A percentile compares a stretch with the other conserved stretches of the same genome.
Conservation (phyloP, 768 basidiomycete genomes). For the Auricularia cornea region DNA sequence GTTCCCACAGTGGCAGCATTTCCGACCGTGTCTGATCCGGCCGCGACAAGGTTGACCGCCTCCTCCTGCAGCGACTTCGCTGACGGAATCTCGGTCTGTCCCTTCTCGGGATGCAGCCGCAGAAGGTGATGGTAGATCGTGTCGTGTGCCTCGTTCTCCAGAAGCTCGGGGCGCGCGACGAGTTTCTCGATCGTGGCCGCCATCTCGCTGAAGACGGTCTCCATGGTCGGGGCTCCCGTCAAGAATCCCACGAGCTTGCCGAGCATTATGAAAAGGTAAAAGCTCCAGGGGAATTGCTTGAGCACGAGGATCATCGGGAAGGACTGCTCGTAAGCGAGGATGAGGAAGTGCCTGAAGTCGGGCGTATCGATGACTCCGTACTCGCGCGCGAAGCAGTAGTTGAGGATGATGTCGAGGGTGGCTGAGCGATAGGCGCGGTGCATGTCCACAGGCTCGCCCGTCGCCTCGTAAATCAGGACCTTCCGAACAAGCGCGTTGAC, state of each 20-base stretch:
- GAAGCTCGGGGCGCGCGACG: conserved; percentile 15
- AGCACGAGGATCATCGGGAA: not conserved
- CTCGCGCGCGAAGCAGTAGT: conserved; percentile 30
- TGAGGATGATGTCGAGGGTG: conserved; percentile 33
- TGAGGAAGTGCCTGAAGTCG: conserved; percentile 25
- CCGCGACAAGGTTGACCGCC: conserved; percentile 24
- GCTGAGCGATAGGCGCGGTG: conserved; percentile 32
- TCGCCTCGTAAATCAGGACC: not conserved
- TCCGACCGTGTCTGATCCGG: conserved; percentile 38
- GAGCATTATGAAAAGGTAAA: not conserved
- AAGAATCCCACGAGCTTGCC: not conserved
- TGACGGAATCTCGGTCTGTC: conserved; percentile 22
- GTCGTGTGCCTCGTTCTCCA: conserved; percentile 24
- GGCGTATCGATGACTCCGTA: conserved; percentile 22
- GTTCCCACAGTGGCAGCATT: conserved; percentile 30
- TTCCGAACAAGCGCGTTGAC: conserved; percentile 22
- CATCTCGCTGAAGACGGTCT: conserved; percentile 1
- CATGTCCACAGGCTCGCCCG: conserved; percentile 16
- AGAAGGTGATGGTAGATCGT: conserved; percentile 30
- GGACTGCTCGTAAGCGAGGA: conserved; percentile 12
- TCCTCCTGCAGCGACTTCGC: conserved; percentile 18
- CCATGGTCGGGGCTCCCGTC: not conserved
- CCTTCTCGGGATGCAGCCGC: conserved; percentile 14
- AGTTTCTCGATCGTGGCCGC: conserved; percentile 14
- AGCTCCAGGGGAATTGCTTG: not conserved